Percentiles rank a stretch among this genome's conserved stretches.
These are phyloP conservation scores for Pyricularia sp. DNA, from an alignment of 2,329 filamentous ascomycete genomes.

Conservation along the genomic window DNA sequence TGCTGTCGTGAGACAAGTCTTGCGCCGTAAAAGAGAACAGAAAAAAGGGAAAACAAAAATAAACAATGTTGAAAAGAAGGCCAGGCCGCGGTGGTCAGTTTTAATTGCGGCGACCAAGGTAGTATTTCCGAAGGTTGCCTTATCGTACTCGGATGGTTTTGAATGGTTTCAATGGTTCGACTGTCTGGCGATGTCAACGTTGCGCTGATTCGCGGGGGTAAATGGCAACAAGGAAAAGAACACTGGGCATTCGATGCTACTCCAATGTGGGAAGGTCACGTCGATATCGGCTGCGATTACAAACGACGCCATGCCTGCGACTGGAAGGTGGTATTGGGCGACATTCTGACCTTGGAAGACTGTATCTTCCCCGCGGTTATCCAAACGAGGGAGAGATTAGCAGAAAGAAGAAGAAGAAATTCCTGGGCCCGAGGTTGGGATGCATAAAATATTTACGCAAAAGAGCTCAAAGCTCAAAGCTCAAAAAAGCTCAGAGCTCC, in stretches of 20 bases:
- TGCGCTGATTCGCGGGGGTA: background rate
- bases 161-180: background rate
- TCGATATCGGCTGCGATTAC: background rate
- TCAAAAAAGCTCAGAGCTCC: no score
- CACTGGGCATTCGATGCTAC: background rate
- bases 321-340: background rate
- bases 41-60: background rate
- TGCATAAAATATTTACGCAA: background rate
- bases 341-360: no score
- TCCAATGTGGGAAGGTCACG: background rate
- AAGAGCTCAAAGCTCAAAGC: no score
- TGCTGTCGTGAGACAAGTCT: background rate
- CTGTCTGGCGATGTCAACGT: background rate
- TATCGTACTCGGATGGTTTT: background rate
- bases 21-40: background rate
- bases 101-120: background rate
- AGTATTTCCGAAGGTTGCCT: background rate
- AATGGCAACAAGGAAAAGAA: background rate
- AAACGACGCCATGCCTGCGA: background rate
- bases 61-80: background rate
- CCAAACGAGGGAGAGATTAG: no score
- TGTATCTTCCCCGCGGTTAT: no score
- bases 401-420: no score
- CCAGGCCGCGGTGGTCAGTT: background rate
- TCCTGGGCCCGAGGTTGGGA: background rate